Percentiles rank a stretch among this genome's conserved stretches.
phyloP scores from a whole-genome alignment of 148 eudicot species.

The Euryodendron excelsum region DNA sequence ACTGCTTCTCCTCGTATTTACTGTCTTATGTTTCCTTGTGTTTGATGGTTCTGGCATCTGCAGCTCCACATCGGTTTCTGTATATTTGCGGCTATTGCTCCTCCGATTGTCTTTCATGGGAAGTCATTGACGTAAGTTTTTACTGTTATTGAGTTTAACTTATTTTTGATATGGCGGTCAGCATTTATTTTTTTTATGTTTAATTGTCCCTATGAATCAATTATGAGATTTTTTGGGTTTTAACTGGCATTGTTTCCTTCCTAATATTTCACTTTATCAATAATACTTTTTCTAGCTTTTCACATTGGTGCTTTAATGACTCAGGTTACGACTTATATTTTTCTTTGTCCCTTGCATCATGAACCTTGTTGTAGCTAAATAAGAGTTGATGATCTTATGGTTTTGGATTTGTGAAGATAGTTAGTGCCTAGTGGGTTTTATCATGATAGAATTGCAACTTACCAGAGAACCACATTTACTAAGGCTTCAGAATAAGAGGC shows the following conservation, averaged over 20 bases:
- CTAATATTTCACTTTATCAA: neutral
- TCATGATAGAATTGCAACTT: neutral
- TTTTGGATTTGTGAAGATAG: neutral
- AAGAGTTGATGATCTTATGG: neutral
- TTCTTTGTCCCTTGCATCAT: neutral
- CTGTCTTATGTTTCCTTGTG: constrained; percentile 7
- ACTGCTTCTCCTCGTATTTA: neutral
- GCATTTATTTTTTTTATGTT: constrained; percentile 1
- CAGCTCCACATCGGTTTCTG: constrained; percentile 92
- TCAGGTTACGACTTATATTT: neutral
- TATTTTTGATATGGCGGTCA: neutral
- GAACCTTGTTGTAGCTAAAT: neutral
- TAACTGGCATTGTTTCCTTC: neutral
- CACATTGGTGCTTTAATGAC: neutral
- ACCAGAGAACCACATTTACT: neutral
- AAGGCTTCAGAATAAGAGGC: neutral
- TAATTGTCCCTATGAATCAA: neutral
- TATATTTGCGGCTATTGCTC: constrained; percentile 96
- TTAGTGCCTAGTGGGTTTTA: neutral
- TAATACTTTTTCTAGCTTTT: neutral
- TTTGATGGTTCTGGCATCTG: constrained; percentile 23
- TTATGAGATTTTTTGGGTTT: neutral
- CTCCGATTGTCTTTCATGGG: constrained; percentile 92
- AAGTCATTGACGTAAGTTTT: constrained; percentile 83
- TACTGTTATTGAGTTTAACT: neutral